Base-by-base conservation (phyloP, 108 stramenopile genomes). In the Conticribra weissflogii region DNA sequence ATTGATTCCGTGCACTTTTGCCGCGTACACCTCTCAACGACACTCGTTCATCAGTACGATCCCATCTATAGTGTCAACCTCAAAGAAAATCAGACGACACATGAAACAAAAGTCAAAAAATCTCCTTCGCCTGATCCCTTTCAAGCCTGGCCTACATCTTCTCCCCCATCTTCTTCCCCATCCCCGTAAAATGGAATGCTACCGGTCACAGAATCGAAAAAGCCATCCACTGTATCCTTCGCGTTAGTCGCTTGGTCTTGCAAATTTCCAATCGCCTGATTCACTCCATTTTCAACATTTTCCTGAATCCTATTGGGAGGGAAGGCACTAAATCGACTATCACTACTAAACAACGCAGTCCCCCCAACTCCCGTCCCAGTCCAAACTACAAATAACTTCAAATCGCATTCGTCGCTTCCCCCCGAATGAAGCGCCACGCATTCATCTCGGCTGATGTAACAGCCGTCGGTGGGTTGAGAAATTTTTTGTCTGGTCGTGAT, bases 361-460 rank as follows among this genome's bases (percentile, higher is more conserved):
- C 94, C 92, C 28, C 86, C 60, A 17, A 74, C 58, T 57, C 92
- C 96, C n/a, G 94, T 91, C 19, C 96, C 96, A 7, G 94, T 93
- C 96, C 96, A 96, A 8, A 93, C 94, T 33, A 95, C 91, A 64
- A 94, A 89, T 16, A 96, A 59, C 32, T 76, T 79, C 62, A 96
- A 69, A 80, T 96, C 93, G 69, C 96, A 96, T 14, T 33, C 51
- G 36, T 79, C 58, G 24, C 31, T 72, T 2, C 68, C 73, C 1
- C 61, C 56, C 4, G 47, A 50, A 15, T 47, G 33, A 31, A 72
- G 48, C 12, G 59, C 59, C 2, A 49, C 29, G 54, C 93, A 92
- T 46, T 79, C 64, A 3, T 65, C 69, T 56, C 65, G 59, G 4
- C 76, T 71, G 19, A 83, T 71, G 51, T 49, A 85, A 71, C 95